Base-by-base conservation (phyloP, 495 filamentous ascomycete species). In the Viridothelium virens region DNA sequence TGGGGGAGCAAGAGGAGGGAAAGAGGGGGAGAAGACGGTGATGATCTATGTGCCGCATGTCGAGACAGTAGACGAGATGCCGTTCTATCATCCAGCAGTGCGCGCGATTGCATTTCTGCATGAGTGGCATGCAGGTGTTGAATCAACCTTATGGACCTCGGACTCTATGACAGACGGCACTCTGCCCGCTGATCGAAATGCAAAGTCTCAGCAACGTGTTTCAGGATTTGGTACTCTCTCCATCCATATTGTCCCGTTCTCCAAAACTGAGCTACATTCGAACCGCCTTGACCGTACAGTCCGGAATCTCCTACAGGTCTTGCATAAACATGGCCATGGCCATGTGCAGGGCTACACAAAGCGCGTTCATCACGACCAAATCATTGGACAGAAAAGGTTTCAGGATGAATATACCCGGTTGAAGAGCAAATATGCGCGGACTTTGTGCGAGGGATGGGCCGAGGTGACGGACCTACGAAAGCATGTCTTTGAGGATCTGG, bases 401-500 rank as follows among this genome's bases (percentile, higher is more conserved):
- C 91, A 96, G 72, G 84, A 91, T 72, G 92, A 86, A 0, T 97
- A 97, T 73, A 76, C 87, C 1, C 80, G 83, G n/a, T 82, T 98
- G 7, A 96, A 96, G 75, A 74, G 79, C 25, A 86, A 82, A 61
- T 91, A 97, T 75, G 91, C 89, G 0, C 77, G 81, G 2, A 69
- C 73, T 12, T 79, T 98, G 18, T 86, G 88, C 34, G 74, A 82
- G 34, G 73, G 74, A 7, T 97, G 95, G 94, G 85, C 84, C 12
- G 93, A 97, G 77, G 80, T 81, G 56, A 96, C 93, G 2, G 91
- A 96, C 73, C 90, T 92, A 0, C 81, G 80, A 31, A 97, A 97
- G 74, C 91, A 97, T 75, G 90, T 97, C 7, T 96, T 96, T 74
- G 94, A 97, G 74, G 92, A 97, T 74, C 77, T 98, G 25, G 79